A percentile compares a stretch with the other conserved stretches of the same genome.
These are phyloP conservation scores for Prunus yedoensis DNA, from an alignment of 331 rosid genomes.

Conservation along the genomic window DNA sequence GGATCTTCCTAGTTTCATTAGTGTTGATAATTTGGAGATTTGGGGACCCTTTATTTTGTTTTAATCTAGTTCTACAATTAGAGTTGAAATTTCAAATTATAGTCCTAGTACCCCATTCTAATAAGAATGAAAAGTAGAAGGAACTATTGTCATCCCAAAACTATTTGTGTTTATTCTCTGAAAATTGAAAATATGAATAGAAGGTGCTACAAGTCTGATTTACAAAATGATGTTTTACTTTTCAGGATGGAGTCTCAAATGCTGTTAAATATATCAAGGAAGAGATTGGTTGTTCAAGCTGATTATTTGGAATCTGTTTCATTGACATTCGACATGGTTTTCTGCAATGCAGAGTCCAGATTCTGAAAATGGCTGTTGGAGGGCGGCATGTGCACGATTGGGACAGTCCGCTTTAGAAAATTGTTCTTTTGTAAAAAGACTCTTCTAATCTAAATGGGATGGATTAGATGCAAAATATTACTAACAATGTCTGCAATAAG, in stretches of 20 bases:
- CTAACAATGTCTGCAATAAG: background rate
- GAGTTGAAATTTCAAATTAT: background rate
- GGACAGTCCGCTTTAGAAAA: background rate
- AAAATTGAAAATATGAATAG: background rate
- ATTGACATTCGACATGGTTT: background rate
- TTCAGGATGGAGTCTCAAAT: constrained; percentile 74
- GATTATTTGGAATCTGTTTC: background rate
- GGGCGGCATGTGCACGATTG: background rate
- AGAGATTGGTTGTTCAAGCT: constrained; percentile 36
- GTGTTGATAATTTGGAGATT: background rate
- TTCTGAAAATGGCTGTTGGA: background rate
- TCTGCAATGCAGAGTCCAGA: background rate
- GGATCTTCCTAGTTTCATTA: background rate
- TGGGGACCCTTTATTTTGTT: background rate
- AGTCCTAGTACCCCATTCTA: background rate
- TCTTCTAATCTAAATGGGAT: background rate
- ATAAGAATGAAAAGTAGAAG: background rate
- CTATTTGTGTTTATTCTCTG: background rate
- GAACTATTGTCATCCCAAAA: background rate
- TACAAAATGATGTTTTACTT: constrained; percentile 14
- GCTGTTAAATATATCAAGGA: constrained; percentile 61
- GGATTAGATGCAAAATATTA: too few species aligned
- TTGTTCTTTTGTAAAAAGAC: background rate
- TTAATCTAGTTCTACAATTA: background rate
- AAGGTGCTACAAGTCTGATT: constrained; percentile 7